phyloP scores from a whole-genome alignment of 306 rosid species.

The Canavalia ensiformis region DNA sequence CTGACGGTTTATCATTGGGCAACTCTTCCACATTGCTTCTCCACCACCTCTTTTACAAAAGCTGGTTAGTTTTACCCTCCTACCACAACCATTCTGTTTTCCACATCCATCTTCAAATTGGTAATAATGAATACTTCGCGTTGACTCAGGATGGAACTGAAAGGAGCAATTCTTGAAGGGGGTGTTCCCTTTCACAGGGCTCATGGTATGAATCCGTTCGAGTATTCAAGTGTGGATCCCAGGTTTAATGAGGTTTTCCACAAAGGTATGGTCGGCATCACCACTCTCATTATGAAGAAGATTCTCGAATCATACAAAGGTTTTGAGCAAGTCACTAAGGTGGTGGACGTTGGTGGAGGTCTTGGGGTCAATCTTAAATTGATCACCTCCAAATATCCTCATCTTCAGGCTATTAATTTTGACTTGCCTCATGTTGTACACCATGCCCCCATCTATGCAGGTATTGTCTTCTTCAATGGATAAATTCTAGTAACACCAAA shows the following conservation, averaged over 20 bases:
- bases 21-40: constrained; percentile 34
- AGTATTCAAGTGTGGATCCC: constrained; percentile 48
- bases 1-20: constrained; percentile 59
- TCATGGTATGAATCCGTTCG: constrained; percentile 55
- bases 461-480: background rate
- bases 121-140: too few species aligned
- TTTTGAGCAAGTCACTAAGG: constrained; percentile 48
- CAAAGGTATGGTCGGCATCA: constrained; percentile 52
- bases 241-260: constrained; percentile 61
- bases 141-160: constrained; percentile 50
- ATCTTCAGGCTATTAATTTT: constrained; percentile 50
- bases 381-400: constrained; percentile 61
- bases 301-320: constrained; percentile 59
- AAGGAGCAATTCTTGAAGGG: constrained; percentile 57
- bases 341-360: constrained; percentile 78
- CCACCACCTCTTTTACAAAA: constrained; percentile 54
- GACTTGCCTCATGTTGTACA: constrained; percentile 62
- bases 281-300: constrained; percentile 43
- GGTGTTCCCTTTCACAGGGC: constrained; percentile 58
- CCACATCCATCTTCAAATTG: too few species aligned
- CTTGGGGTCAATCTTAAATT: constrained; percentile 57
- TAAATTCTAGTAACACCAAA: background rate
- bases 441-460: constrained; percentile 56
- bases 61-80: constrained; percentile 53
- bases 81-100: too few species aligned